A percentile compares a stretch with the other conserved stretches of the same genome.
Evolutionary conservation across 106 monocot genomes (phyloP).

Genomic region (Iris macrosiphon): DNA sequence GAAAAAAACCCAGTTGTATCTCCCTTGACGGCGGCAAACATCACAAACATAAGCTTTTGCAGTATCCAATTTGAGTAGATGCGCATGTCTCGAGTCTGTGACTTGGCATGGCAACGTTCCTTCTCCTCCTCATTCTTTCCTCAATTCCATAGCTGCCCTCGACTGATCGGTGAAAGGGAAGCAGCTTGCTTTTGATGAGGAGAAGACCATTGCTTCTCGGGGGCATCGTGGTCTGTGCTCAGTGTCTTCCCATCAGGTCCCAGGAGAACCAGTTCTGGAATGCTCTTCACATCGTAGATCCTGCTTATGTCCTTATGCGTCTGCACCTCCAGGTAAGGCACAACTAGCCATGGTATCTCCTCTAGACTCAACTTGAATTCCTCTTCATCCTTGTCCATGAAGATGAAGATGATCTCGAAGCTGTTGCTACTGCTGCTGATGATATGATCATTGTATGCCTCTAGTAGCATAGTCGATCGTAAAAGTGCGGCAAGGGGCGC

Average conservation of each 20-base stretch:
- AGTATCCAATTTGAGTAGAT: slow-evolving; percentile 24
- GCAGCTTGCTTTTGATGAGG: slow-evolving; percentile 26
- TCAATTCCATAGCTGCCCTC: slow-evolving; percentile 10
- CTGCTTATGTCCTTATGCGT: slow-evolving; percentile 22
- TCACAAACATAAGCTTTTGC: slow-evolving; percentile 29
- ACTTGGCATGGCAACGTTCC: slow-evolving; percentile 10
- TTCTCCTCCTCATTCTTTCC: slow-evolving; percentile 22
- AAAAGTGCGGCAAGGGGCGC: slow-evolving; percentile 31
- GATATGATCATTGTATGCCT: slow-evolving; percentile 31
- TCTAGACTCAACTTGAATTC: slow-evolving; percentile 16
- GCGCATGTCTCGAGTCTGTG: slow-evolving; percentile 17
- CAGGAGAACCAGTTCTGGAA: slow-evolving; percentile 21
- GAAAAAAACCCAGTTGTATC: slow-evolving; percentile 34
- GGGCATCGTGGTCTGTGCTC: slow-evolving; percentile 19
- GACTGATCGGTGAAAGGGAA: slow-evolving; percentile 16
- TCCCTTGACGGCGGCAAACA: slow-evolving; percentile 13
- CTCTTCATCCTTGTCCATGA: slow-evolving; percentile 22
- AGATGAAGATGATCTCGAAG: slow-evolving; percentile 31
- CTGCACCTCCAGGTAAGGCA: slow-evolving; percentile 20
- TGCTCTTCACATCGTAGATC: slow-evolving; percentile 20
- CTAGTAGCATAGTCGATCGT: slow-evolving; percentile 8
- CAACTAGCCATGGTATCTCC: slow-evolving; percentile 28
- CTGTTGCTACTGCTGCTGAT: background rate
- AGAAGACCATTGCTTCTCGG: slow-evolving; percentile 25
- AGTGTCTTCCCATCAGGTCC: slow-evolving; percentile 23